Evolutionary conservation across 345 rosid species (phyloP), one percentile per base, ranked within the genome.

Genomic region (Eutrema japonicum): DNA sequence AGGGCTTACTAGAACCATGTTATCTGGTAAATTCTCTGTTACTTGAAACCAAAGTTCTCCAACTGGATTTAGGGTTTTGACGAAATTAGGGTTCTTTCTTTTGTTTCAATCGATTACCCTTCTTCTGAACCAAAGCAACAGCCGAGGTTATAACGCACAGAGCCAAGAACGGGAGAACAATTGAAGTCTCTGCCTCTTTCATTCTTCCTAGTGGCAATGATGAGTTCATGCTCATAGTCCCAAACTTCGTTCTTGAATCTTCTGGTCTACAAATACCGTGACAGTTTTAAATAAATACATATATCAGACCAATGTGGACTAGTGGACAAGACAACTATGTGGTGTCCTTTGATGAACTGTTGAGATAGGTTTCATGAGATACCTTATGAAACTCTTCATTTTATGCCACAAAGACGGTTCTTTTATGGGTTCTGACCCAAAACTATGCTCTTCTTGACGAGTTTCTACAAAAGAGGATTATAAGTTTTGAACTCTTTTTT

Each of bases 221-320:
- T 26, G 83, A 59, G 52, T 48, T 77, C 65, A 82, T 35, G 43
- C 79, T 78, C 53, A 83, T 48, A 7, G 96, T 83, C 43, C 96
- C 92, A 64, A 89, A 89, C 78, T 87, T 71, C 41, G 88, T 86
- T 68, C 71, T 63, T 38, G 96, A 79, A 47, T 78, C 73, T 70
- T 73, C 82, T 71, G 47, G 70, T 81, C 95, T 88, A 91, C 77
- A 61, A 48, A 53, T 5, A 13, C 9, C 5, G 3, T 10, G 33
- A 46, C 60, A 64, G 18, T 33, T 60, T 2, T 26, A 38, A 45
- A 2, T 2, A 7, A 0, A 56, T 1, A 22, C 12, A 58, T 18
- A 11, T 3, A 33, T 41, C 7, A 43, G 43, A 57, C 50, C n/a
- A 77, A 32, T 4, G 35, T 3, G 16, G 41, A 53, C 16, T 52